These are phyloP conservation scores for Verticillium tricorpus DNA, from an alignment of 2,329 filamentous ascomycete species.

Conservation along the genomic window DNA sequence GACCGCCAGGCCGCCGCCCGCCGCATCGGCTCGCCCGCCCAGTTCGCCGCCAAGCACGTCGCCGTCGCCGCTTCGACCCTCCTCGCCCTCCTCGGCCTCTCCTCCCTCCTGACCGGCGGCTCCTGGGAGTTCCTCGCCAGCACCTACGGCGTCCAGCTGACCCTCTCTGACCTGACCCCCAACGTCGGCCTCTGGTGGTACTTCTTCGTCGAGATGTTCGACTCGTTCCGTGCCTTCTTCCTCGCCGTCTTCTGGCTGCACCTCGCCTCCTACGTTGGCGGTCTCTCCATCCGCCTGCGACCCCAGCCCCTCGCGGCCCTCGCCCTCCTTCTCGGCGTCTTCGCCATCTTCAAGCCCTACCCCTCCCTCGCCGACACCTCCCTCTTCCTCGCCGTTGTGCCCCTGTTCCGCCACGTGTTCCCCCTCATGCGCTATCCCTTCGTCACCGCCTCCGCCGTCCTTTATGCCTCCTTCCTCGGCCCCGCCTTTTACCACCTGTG, in stretches of 20 bases:
- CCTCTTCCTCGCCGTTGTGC: slow-evolving; percentile 76
- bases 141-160: slow-evolving; percentile 89
- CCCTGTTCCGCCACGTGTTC: slow-evolving; percentile 87
- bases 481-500: slow-evolving; percentile 96
- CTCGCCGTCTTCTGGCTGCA: slow-evolving; percentile 98
- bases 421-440: slow-evolving; percentile 91
- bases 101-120: slow-evolving; percentile 65
- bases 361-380: slow-evolving; percentile 88
- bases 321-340: slow-evolving; percentile 79
- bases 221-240: slow-evolving; percentile 96
- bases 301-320: slow-evolving; percentile 83
- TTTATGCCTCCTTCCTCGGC: slow-evolving; percentile 85
- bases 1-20: slow-evolving; percentile 48
- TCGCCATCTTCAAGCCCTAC: slow-evolving; percentile 95
- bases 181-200: slow-evolving; percentile 99
- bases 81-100: slow-evolving; percentile 63
- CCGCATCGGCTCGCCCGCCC: slow-evolving; percentile 25
- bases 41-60: slow-evolving; percentile 53
- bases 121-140: slow-evolving; percentile 86
- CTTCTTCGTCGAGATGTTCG: slow-evolving; percentile 99
- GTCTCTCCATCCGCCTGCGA: slow-evolving; percentile 76
- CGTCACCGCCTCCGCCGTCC: slow-evolving; percentile 72
- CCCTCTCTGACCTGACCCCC: slow-evolving; percentile 86
- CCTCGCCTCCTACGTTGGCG: slow-evolving; percentile 82
- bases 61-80: slow-evolving; percentile 49